phyloP scores from a whole-genome alignment of 768 basidiomycete species.

The Rhodocollybia butyracea region DNA sequence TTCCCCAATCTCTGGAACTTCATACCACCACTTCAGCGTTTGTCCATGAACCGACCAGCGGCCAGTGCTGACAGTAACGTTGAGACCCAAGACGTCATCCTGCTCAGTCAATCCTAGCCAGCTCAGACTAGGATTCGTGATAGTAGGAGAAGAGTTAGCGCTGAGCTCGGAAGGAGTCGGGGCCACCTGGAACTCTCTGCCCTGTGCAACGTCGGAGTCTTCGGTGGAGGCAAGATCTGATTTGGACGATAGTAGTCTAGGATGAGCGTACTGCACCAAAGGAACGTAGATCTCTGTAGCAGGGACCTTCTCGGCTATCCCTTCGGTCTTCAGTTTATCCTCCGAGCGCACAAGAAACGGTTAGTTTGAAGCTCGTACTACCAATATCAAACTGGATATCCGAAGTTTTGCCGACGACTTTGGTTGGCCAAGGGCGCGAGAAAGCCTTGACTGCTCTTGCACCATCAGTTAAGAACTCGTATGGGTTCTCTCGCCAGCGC shows the following conservation, averaged over 20 bases:
- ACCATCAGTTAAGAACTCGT: slow-evolving; percentile 79
- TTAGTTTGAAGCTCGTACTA: slow-evolving; percentile 67
- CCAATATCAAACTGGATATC: slow-evolving; percentile 75
- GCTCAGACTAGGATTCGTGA: slow-evolving; percentile 12
- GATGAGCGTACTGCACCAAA: slow-evolving; percentile 78
- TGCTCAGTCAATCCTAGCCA: slow-evolving; percentile 13
- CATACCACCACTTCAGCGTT: slow-evolving; percentile 53
- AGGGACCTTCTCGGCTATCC: slow-evolving; percentile 27
- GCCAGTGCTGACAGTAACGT: slow-evolving; percentile 42
- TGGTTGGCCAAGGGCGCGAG: slow-evolving; percentile 76
- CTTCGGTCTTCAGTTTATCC: slow-evolving; percentile 39
- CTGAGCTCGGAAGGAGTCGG: background rate
- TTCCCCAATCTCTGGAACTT: slow-evolving; percentile 32
- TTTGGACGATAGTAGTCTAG: slow-evolving; percentile 21
- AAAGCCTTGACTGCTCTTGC: slow-evolving; percentile 84
- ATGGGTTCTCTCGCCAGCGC: slow-evolving; percentile 47
- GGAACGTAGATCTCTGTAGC: slow-evolving; percentile 94
- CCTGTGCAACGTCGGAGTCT: background rate
- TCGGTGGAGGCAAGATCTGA: background rate
- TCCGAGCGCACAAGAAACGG: slow-evolving; percentile 58
- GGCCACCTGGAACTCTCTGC: background rate
- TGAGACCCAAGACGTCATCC: slow-evolving; percentile 37
- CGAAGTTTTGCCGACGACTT: slow-evolving; percentile 63
- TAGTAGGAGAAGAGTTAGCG: slow-evolving; percentile 8
- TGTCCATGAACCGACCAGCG: slow-evolving; percentile 45